Percentiles rank a stretch among this genome's conserved stretches.
Evolutionary conservation across 2,329 filamentous ascomycete species (phyloP).

Genomic region (Colletotrichum sp.): DNA sequence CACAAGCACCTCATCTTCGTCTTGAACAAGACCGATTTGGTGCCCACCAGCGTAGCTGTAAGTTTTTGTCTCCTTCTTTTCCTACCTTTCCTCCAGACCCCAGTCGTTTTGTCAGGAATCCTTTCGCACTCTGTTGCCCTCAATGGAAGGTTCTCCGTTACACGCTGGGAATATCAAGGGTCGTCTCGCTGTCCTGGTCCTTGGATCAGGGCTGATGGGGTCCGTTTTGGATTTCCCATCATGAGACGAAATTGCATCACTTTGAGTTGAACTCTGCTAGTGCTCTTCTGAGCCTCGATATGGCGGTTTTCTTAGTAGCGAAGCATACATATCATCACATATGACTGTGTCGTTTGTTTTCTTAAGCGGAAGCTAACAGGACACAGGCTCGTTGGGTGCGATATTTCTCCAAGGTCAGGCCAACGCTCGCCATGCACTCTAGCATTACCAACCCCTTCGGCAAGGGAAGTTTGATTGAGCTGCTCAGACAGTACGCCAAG

Average conservation of each 20-base stretch:
- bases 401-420: conserved; percentile 85
- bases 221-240: conserved; percentile 89
- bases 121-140: conserved; percentile 60
- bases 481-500: conserved; percentile 90
- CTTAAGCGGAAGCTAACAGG: conserved; percentile 28
- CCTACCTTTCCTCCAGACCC: conserved; percentile 44
- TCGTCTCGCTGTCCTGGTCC: conserved; percentile 71
- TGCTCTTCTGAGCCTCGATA: conserved; percentile 43
- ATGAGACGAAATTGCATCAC: conserved; percentile 82
- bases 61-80: conserved; percentile 52
- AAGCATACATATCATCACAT: conserved; percentile 71
- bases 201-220: conserved; percentile 73
- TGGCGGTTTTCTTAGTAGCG: conserved; percentile 98
- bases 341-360: conserved; percentile 8
- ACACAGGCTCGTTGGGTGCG: conserved; percentile 91
- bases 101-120: conserved; percentile 88
- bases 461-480: conserved; percentile 90
- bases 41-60: conserved; percentile 94
- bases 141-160: conserved; percentile 94
- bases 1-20: conserved; percentile 96
- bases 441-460: conserved; percentile 96
- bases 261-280: conserved; percentile 95
- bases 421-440: conserved; percentile 93
- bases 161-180: conserved; percentile 94
- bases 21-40: conserved; percentile 89